Percentiles rank a stretch among this genome's conserved stretches.
phyloP scores from a whole-genome alignment of 345 rosid species.

The Heritiera littoralis region DNA sequence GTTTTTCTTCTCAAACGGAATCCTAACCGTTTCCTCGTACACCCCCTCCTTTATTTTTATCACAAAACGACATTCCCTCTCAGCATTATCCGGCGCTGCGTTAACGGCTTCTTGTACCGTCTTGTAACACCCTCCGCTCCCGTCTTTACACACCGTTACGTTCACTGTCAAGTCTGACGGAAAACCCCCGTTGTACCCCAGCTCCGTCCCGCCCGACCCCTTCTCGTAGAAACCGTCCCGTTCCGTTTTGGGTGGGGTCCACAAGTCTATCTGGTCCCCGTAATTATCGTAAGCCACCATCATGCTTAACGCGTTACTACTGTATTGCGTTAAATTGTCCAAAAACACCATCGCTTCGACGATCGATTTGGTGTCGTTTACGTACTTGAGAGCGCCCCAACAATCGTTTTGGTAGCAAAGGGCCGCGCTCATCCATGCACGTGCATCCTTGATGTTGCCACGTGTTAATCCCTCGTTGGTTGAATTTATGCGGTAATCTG shows the following conservation, averaged over 20 bases:
- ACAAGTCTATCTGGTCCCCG: slow-evolving; percentile 46
- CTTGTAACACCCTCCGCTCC: slow-evolving; percentile 41
- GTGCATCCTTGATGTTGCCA: slow-evolving; percentile 62
- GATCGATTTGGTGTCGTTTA: slow-evolving; percentile 55
- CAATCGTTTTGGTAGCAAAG: slow-evolving; percentile 73
- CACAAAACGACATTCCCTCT: slow-evolving; percentile 41
- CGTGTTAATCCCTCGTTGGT: slow-evolving; percentile 44
- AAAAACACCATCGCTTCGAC: slow-evolving; percentile 64
- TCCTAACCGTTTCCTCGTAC: slow-evolving; percentile 71
- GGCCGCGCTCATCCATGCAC: slow-evolving; percentile 84
- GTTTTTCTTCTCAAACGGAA: slow-evolving; percentile 77
- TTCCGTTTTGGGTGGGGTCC: slow-evolving; percentile 76
- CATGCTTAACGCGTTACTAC: slow-evolving; percentile 81
- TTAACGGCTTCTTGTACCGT: slow-evolving; percentile 84
- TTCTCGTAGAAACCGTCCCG: slow-evolving; percentile 71
- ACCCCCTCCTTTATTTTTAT: slow-evolving; percentile 62
- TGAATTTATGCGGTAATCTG: slow-evolving; percentile 48
- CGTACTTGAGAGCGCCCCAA: slow-evolving; percentile 68
- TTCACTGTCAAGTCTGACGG: slow-evolving; percentile 50
- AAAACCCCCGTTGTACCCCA: slow-evolving; percentile 36
- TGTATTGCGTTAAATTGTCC: slow-evolving; percentile 41
- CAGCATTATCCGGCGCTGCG: slow-evolving; percentile 61
- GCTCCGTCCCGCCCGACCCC: slow-evolving; percentile 26
- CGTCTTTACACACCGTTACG: slow-evolving; percentile 70
- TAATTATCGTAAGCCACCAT: slow-evolving; percentile 54